A percentile compares a stretch with the other conserved stretches of the same genome.
These are phyloP conservation scores for Amaranthus tricolor DNA, from an alignment of 179 eudicot genomes.

Conservation along the genomic window DNA sequence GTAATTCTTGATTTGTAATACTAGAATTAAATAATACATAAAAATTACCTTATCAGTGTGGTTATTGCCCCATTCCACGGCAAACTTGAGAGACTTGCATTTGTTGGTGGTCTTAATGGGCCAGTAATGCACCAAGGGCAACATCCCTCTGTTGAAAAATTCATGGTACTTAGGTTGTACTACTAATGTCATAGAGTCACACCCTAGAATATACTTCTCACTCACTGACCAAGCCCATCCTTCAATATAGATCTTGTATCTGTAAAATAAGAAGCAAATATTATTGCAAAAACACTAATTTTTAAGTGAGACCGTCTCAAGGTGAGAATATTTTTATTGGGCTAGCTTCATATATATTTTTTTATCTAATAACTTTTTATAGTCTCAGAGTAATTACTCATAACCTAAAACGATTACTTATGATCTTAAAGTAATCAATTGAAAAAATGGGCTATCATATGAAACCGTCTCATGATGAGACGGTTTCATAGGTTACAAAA, in stretches of 20 bases:
- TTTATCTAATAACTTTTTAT: too few species aligned
- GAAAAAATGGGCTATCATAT: too few species aligned
- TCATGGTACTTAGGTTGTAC: slow-evolving; percentile 45
- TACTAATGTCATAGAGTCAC: slow-evolving; percentile 56
- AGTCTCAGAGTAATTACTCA: too few species aligned
- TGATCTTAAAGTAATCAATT: too few species aligned
- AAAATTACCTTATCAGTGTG: slow-evolving; percentile 48
- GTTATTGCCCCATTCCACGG: slow-evolving; percentile 71
- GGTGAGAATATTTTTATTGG: too few species aligned
- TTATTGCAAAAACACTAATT: too few species aligned
- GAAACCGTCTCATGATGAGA: too few species aligned
- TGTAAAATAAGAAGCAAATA: slow-evolving; percentile 9
- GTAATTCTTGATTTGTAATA: neutral
- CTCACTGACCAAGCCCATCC: slow-evolving; percentile 88
- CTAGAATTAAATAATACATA: neutral
- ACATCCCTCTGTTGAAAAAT: slow-evolving; percentile 56
- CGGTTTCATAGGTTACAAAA: too few species aligned
- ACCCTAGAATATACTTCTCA: slow-evolving; percentile 60
- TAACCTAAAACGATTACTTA: too few species aligned
- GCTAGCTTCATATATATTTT: too few species aligned
- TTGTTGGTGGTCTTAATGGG: slow-evolving; percentile 50
- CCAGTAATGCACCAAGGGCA: slow-evolving; percentile 68
- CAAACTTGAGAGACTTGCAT: slow-evolving; percentile 63
- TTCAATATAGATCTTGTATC: slow-evolving; percentile 70
- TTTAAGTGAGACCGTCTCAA: too few species aligned